Evolutionary conservation across 2,329 filamentous ascomycete species (phyloP), one percentile per base, ranked within the genome.

Genomic region (Stromatinia cepivora): DNA sequence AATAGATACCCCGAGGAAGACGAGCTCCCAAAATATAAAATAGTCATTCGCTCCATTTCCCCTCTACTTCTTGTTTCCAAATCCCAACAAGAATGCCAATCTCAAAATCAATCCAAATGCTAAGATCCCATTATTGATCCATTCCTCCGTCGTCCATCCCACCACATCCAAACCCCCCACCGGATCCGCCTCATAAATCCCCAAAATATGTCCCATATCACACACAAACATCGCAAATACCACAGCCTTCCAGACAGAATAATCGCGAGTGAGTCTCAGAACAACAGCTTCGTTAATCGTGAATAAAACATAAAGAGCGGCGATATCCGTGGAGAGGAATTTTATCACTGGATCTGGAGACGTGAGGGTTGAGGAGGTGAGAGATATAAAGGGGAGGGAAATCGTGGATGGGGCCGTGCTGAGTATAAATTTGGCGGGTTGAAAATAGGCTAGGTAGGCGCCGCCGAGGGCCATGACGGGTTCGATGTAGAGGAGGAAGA

Each of bases 401-500:
- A 63, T 20, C 0, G 31, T 36, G 34, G 45, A 63, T n/a, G 59
- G 59, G 0, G 59, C 46, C 6, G 59, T 63, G 46, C 31, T 17
- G 45, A 17, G 28, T 10, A 63, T 36, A 7, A 63, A 63, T 25
- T 52, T 52, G 46, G n/a, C 8, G 22, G 46, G 46, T 25, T 52
- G 22, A 22, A 39, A 63, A n/a, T 50, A 36, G 22, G 46, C 31
- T 4, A 52, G 31, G 45, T 63, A 52, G 28, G 45, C 22, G 15
- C 45, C 45, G 9, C 31, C 25, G 13, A 50, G 25, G 31, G 45
- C 31, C 7, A 63, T 1, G 8, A 63, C 8, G n/a, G 59, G 59
- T 63, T 63, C 46, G 15, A 63, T 52, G 28, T 50, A 39, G 28
- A 63, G 31, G 31, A 63, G 22, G 31, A 52, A 63, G 5, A 36